Evolutionary conservation across 176 grass and related monocot genomes (phyloP).

Genomic region (Puccinellia tenuiflora): DNA sequence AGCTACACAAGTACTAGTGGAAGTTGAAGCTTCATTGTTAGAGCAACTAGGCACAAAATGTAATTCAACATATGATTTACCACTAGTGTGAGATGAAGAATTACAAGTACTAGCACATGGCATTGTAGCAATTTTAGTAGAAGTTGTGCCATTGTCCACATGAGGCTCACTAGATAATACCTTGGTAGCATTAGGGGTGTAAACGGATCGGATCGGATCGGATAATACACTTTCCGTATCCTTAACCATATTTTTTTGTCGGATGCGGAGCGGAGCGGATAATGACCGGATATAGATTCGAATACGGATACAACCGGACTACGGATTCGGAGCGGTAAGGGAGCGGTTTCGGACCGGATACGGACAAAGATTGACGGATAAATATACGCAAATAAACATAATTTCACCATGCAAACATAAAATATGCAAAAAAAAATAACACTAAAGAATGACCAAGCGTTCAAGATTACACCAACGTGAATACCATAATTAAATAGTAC

Average conservation of each 20-base stretch:
- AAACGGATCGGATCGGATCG: neutral
- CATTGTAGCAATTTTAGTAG: too few relatives aligned
- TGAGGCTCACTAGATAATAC: too few relatives aligned
- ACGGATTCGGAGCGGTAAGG: too few relatives aligned
- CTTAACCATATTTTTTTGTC: neutral
- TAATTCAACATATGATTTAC: too few relatives aligned
- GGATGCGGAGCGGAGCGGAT: neutral
- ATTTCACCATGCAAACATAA: neutral
- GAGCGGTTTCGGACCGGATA: neutral
- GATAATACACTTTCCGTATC: neutral
- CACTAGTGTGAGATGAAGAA: too few relatives aligned
- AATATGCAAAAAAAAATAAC: too few relatives aligned
- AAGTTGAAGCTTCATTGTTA: too few relatives aligned
- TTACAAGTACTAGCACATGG: too few relatives aligned
- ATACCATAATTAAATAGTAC: neutral
- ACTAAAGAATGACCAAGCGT: neutral
- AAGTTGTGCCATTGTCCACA: too few relatives aligned
- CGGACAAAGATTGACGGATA: neutral
- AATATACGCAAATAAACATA: neutral
- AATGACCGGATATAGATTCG: neutral
- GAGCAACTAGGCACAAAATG: too few relatives aligned
- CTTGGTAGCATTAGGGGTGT: too few relatives aligned
- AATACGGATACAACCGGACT: neutral
- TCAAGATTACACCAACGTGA: neutral
- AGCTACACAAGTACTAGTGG: too few relatives aligned